Base-by-base conservation (phyloP, 768 basidiomycete genomes). In the Mycena maculata region DNA sequence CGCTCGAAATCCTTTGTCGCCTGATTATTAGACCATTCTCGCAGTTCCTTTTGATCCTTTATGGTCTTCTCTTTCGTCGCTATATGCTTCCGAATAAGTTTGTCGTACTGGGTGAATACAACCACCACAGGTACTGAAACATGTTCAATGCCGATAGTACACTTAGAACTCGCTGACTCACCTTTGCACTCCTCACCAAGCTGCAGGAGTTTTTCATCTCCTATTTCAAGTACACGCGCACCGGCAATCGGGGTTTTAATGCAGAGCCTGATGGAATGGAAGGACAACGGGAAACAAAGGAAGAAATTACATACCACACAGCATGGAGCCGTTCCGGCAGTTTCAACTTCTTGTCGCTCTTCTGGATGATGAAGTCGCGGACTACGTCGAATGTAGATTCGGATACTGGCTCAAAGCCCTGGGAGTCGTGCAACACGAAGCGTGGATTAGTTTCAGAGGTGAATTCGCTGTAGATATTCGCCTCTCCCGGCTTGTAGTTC, bases 341-440 rank as follows among this genome's bases (percentile, higher is more conserved):
- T 13, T 68, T 60, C 38, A 66, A 44, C 30, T 15, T 28, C 67
- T 41, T 67, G 22, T 62, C 23, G 30, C 45, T 71, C 27, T 74
- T 68, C 20, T 61, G 52, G 0, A 65, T 36, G 48, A 79, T 75
- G 58, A 79, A 79, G 2, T 59, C 57, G 36, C 66, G 62, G 1
- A 78, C 76, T 12, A 61, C 72, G 15, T 74, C 50, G 45, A 76
- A 70, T 44, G 77, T 77, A 20, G 63, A 52, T 15, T 60, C 61
- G 20, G 78, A 72, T 2, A 76, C 74, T 10, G 71, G 68, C 28
- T 77, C 78, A 50, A 77, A 79, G 4, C 78, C 78, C 60, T 69
- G 62, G 20, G 73, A 75, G 30, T 79, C 78, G 53, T 79, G 78
- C 1, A 79, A 64, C 2, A 79, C 67, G 53, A 79, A 77, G 36